Evolutionary conservation across 148 eudicot species (phyloP).

Genomic region (Nepenthes gracilis): DNA sequence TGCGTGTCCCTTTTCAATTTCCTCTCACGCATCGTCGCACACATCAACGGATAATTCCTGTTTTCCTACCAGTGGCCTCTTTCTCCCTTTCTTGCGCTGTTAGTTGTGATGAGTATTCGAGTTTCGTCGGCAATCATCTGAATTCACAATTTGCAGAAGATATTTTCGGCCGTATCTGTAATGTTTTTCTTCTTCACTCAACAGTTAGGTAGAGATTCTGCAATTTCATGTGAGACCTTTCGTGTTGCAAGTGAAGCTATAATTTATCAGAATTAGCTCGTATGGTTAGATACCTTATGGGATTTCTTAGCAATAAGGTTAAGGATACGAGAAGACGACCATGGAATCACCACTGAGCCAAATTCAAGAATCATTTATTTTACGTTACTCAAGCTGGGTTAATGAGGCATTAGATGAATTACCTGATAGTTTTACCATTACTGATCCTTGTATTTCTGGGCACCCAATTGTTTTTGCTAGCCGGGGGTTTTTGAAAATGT

Average conservation of each 20-base stretch:
- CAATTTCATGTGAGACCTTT: constrained; percentile 1
- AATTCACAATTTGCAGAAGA: constrained; percentile 15
- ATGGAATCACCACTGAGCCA: constrained; percentile 57
- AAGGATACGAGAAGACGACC: constrained; percentile 1
- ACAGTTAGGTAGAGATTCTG: neutral
- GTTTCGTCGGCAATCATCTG: constrained; percentile 15
- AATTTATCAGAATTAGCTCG: neutral
- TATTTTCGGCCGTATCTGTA: constrained; percentile 11
- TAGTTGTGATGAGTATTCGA: constrained; percentile 20
- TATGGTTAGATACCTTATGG: constrained; percentile 49
- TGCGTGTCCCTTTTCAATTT: too few relatives aligned
- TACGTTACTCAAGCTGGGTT: constrained; percentile 50
- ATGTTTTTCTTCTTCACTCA: constrained; percentile 5
- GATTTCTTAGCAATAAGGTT: constrained; percentile 18
- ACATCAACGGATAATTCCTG: too few relatives aligned
- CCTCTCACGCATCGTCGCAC: too few relatives aligned
- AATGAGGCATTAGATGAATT: constrained; percentile 69
- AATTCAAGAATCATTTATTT: constrained; percentile 43
- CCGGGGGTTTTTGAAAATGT: constrained; percentile 62
- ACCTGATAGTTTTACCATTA: constrained; percentile 55
- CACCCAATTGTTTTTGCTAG: constrained; percentile 93
- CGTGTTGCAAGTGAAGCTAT: too few relatives aligned
- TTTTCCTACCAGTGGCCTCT: too few relatives aligned
- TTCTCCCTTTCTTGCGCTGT: too few relatives aligned
- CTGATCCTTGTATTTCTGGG: constrained; percentile 71